Conservation (phyloP, 495 filamentous ascomycete genomes). For the Penicillium turbatum region DNA sequence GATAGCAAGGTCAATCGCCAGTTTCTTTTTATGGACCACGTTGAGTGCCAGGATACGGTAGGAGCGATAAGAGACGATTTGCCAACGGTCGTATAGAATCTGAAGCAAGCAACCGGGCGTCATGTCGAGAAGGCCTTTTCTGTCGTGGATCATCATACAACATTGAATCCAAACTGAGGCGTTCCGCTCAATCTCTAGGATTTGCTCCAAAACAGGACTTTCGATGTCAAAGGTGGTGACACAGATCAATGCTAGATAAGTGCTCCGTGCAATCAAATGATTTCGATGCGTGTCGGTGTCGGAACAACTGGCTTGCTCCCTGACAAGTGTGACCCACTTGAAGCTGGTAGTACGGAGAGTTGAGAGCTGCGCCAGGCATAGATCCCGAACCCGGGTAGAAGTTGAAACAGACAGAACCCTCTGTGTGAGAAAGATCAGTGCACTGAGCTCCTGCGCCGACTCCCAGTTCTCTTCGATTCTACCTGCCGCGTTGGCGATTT, state of each 20-base stretch:
- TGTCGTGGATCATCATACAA: neutral
- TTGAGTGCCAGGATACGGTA: conserved; percentile 8
- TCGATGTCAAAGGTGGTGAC: neutral
- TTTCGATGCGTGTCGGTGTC: no score
- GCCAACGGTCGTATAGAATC: conserved; percentile 27
- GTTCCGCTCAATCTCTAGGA: neutral
- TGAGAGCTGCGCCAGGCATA: neutral
- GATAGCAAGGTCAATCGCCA: neutral
- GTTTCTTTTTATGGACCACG: neutral
- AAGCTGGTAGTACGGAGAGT: neutral
- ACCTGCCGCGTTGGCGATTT: neutral
- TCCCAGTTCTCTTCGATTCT: neutral
- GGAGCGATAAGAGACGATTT: conserved; percentile 22
- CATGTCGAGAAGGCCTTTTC: no score
- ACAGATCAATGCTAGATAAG: neutral
- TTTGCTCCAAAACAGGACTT: neutral
- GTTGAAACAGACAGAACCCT: neutral
- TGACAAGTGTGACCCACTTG: no score
- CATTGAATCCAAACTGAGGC: neutral
- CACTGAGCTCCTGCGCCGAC: neutral
- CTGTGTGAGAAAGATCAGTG: neutral
- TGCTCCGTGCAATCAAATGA: no score
- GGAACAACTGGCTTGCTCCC: no score
- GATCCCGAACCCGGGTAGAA: neutral
- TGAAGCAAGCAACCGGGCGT: neutral